A percentile compares a stretch with the other conserved stretches of the same genome.
Evolutionary conservation across 495 filamentous ascomycete species (phyloP).

Genomic region (Neurospora pannonica): DNA sequence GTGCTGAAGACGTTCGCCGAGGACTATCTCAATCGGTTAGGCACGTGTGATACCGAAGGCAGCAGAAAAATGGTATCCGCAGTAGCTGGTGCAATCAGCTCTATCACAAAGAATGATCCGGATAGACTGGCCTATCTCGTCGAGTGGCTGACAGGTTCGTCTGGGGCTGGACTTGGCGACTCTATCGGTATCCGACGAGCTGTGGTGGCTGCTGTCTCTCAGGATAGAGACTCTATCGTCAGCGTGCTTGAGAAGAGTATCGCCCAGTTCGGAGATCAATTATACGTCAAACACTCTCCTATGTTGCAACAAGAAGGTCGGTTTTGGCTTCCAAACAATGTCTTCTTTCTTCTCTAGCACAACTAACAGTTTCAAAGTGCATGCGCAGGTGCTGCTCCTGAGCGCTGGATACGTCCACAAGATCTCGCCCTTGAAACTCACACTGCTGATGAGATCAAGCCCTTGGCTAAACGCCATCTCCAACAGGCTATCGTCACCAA

Average conservation of each 20-base stretch:
- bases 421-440: constrained; percentile 47
- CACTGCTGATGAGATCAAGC: constrained; percentile 57
- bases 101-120: constrained; percentile 27
- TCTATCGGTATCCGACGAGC: constrained; percentile 54
- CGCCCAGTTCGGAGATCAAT: constrained; percentile 67
- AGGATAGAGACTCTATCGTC: constrained; percentile 44
- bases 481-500: constrained; percentile 72
- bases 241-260: constrained; percentile 57
- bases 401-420: constrained; percentile 67
- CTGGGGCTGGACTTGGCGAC: constrained; percentile 56
- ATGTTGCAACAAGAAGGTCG: constrained; percentile 78
- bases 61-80: constrained; percentile 34
- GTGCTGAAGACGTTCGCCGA: constrained; percentile 52
- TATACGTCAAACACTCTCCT: constrained; percentile 78
- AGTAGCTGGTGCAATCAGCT: constrained; percentile 35
- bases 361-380: constrained; percentile 42
- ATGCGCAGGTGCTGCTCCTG: constrained; percentile 70
- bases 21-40: constrained; percentile 35
- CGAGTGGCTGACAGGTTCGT: constrained; percentile 59
- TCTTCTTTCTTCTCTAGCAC: neutral
- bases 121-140: constrained; percentile 42
- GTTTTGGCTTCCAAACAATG: constrained; percentile 5
- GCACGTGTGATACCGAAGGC: constrained; percentile 18
- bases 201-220: constrained; percentile 49
- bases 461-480: constrained; percentile 69